phyloP scores from a whole-genome alignment of 441 rosid species.

The Gossypium aridum region DNA sequence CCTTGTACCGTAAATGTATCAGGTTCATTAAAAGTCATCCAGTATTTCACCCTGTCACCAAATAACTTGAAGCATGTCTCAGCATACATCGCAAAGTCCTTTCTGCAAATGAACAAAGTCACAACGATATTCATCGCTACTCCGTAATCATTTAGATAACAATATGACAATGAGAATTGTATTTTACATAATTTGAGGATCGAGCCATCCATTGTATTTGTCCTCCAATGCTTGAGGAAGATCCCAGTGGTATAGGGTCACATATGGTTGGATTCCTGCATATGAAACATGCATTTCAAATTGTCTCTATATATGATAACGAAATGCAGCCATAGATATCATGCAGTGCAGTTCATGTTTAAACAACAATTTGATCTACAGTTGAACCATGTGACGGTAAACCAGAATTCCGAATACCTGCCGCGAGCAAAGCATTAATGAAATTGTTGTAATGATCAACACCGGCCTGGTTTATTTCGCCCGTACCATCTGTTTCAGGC shows the following conservation, averaged over 20 bases:
- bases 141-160: background rate
- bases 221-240: slow-evolving; percentile 60
- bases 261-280: slow-evolving; percentile 18
- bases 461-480: slow-evolving; percentile 70
- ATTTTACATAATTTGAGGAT: slow-evolving; percentile 36
- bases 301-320: background rate
- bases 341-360: background rate
- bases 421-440: slow-evolving; percentile 57
- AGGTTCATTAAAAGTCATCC: slow-evolving; percentile 75
- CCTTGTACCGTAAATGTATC: slow-evolving; percentile 58
- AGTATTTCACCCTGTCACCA: slow-evolving; percentile 66
- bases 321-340: background rate
- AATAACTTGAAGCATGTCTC: slow-evolving; percentile 63
- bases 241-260: slow-evolving; percentile 55
- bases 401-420: slow-evolving; percentile 26
- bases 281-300: background rate
- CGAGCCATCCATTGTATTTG: slow-evolving; percentile 43
- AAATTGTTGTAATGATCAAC: slow-evolving; percentile 58
- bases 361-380: background rate
- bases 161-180: background rate
- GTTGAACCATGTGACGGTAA: background rate
- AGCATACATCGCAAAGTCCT: slow-evolving; percentile 55
- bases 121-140: background rate
- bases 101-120: slow-evolving; percentile 22
- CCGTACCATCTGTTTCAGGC: slow-evolving; percentile 56